phyloP scores from a whole-genome alignment of 176 grass and related monocot species.

The Paspalum notatum region DNA sequence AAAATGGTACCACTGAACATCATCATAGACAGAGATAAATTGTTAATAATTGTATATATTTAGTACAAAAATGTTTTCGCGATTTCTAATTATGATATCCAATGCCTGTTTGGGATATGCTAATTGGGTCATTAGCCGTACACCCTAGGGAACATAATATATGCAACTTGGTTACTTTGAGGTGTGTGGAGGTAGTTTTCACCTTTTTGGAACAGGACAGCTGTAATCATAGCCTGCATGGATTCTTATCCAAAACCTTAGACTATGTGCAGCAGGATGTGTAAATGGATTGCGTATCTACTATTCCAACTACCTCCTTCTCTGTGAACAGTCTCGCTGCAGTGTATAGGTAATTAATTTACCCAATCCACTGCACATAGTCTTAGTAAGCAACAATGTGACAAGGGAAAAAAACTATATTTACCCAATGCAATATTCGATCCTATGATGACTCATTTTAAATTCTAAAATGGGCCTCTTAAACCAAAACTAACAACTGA shows the following conservation, averaged over 20 bases:
- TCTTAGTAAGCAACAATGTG: slow-evolving; percentile 1
- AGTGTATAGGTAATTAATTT: no score
- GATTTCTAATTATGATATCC: background rate
- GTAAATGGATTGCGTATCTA: no score
- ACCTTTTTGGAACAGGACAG: slow-evolving; percentile 4
- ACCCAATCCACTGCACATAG: no score
- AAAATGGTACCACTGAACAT: background rate
- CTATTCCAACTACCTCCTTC: no score
- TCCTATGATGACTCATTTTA: background rate
- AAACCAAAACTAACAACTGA: slow-evolving; percentile 4
- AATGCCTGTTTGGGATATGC: background rate
- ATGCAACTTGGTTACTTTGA: background rate
- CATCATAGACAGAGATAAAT: background rate
- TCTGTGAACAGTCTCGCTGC: no score
- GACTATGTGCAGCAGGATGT: no score
- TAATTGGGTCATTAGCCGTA: background rate
- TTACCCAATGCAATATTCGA: background rate
- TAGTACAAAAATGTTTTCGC: background rate
- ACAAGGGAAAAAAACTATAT: no score
- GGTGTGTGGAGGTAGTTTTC: background rate
- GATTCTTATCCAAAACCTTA: slow-evolving; percentile 34
- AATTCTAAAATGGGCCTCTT: background rate
- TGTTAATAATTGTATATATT: background rate
- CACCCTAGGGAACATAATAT: background rate
- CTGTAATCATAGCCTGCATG: background rate